Base-by-base conservation (phyloP, 345 rosid genomes). In the Zanthoxylum bungeanum region DNA sequence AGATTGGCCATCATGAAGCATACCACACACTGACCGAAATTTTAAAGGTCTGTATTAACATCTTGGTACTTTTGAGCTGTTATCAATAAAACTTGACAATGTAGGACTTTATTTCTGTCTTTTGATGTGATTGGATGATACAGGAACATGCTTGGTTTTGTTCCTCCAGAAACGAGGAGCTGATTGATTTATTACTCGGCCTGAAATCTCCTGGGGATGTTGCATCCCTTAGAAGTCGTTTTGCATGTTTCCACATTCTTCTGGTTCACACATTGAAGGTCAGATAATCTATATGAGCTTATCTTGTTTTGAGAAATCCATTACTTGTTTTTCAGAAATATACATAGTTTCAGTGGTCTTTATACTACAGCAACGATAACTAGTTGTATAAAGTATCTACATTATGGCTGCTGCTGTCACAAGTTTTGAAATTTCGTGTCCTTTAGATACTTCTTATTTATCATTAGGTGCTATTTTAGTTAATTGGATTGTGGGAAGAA, bases 111-210 rank as follows among this genome's bases (percentile, higher is more conserved):
- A 14, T 60, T 73, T 49, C 52, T 55, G 2, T 64, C 75, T 40
- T 60, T 70, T 75, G 34, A 31, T 80, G 44, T 63, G 59, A 4
- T 74, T 36, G 49, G 75, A 64, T 75, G 77, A 52, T 78, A 81
- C 87, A 92, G 98, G 93, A 85, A 77, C 97, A 92, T 70, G 33
- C 75, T 55, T 81, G 85, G 94, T 87, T 94, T 83, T 83, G 89
- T 83, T 81, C 90, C 75, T 81, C 92, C 52, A 88, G 72, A 71
- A 81, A 73, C 75, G 79, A 44, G 46, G 97, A 95, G 86, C 73
- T 95, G 83, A 80, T 87, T 67, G 97, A 85, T 70, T 73, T 95
- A 61, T 77, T 92, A 68, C 81, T 90, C 75, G 74, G 83, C 72
- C 83, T 85, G 76, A 83, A 85, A 79, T 65, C 83, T 68, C 90